A percentile compares a stretch with the other conserved stretches of the same genome.
Evolutionary conservation across 805 yeast genomes (phyloP).

Genomic region (Barnettozyma botsteinii): DNA sequence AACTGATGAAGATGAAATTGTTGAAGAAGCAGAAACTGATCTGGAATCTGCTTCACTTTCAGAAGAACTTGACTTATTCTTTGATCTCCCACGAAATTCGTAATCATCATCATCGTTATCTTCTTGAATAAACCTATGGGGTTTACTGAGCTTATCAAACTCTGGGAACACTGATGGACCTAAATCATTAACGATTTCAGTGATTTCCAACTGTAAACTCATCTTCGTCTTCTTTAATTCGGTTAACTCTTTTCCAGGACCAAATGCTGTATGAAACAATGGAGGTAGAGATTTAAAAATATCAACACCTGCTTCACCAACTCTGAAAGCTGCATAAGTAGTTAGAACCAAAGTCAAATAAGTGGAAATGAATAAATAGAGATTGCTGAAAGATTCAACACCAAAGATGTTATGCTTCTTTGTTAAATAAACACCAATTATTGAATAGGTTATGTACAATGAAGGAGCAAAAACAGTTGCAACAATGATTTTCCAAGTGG

Average conservation of each 20-base stretch:
- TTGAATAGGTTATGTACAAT: slow-evolving; percentile 71
- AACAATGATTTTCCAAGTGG: slow-evolving; percentile 91
- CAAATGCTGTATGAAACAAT: slow-evolving; percentile 39
- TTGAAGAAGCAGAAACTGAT: slow-evolving; percentile 28
- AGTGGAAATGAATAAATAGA: slow-evolving; percentile 37
- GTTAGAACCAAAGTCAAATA: slow-evolving; percentile 59
- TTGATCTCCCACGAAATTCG: slow-evolving; percentile 25
- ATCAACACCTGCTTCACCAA: slow-evolving; percentile 92
- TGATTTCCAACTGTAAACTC: slow-evolving; percentile 62
- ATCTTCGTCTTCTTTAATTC: slow-evolving; percentile 55
- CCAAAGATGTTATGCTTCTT: slow-evolving; percentile 27
- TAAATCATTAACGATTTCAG: slow-evolving; percentile 69
- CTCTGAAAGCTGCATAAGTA: slow-evolving; percentile 78
- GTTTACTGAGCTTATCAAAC: slow-evolving; percentile 40
- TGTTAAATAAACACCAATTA: slow-evolving; percentile 33
- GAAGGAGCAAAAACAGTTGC: slow-evolving; percentile 82
- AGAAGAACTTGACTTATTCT: slow-evolving; percentile 10
- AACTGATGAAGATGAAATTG: slow-evolving; percentile 36
- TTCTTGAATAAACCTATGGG: slow-evolving; percentile 15
- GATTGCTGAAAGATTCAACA: slow-evolving; percentile 14
- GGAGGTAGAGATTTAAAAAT: slow-evolving; percentile 77
- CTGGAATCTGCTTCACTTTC: slow-evolving; percentile 7
- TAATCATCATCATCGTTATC: slow-evolving; percentile 28
- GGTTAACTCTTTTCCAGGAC: slow-evolving; percentile 36
- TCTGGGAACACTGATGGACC: slow-evolving; percentile 91